Percentiles rank a stretch among this genome's conserved stretches.
Evolutionary conservation across 2,329 filamentous ascomycete genomes (phyloP).

Genomic region (Proliferodiscus dingleyae): DNA sequence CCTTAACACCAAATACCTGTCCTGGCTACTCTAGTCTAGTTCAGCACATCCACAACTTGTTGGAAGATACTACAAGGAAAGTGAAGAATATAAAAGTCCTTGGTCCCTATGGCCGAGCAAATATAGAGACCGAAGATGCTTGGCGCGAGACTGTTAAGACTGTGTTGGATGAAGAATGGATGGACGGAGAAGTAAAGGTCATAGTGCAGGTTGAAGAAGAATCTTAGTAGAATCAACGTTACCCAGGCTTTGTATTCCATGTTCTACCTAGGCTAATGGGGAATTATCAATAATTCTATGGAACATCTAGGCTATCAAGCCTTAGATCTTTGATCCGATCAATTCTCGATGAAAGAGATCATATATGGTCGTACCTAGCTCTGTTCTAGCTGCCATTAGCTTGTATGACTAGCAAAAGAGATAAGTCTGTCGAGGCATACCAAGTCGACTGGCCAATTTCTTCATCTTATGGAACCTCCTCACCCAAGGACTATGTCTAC

Average conservation of each 20-base stretch:
- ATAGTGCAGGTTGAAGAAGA: conserved; percentile 19
- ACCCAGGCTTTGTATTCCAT: no score
- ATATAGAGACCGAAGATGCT: conserved; percentile 21
- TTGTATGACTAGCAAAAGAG: no score
- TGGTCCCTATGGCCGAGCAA: conserved; percentile 19
- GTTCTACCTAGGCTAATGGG: background rate
- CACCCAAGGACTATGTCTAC: no score
- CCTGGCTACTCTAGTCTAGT: conserved; percentile 24
- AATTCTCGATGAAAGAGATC: no score
- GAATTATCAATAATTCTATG: background rate
- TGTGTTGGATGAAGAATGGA: conserved; percentile 25
- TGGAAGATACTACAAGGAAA: conserved; percentile 14
- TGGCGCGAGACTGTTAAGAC: conserved; percentile 19
- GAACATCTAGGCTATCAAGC: background rate
- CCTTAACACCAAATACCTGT: conserved; percentile 17
- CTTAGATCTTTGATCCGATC: no score
- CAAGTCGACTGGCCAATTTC: no score
- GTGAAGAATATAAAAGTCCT: conserved; percentile 21
- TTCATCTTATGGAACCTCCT: no score
- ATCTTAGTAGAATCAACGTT: no score
- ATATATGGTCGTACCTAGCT: no score
- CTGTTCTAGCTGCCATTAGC: no score
- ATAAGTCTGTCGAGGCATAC: no score
- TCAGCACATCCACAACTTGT: conserved; percentile 19
- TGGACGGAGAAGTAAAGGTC: conserved; percentile 29